Percentiles rank a stretch among this genome's conserved stretches.
Conservation (phyloP, 805 yeast genomes). For the Yarrowia keelungensis region DNA sequence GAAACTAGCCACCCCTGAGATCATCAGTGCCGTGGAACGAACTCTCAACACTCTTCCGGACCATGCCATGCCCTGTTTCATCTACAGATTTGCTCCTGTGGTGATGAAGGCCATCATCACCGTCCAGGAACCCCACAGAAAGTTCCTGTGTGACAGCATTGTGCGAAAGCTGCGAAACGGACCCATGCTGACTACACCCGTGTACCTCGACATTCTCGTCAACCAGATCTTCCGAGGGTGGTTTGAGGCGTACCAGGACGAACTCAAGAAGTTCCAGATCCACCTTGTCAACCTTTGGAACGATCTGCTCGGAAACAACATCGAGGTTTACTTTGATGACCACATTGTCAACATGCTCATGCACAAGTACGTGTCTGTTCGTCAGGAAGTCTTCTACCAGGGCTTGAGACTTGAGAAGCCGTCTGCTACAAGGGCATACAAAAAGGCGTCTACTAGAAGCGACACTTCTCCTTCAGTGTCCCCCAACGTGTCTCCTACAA, state of each 20-base stretch:
- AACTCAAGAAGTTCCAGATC: constrained; percentile 8
- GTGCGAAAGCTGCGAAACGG: constrained; percentile 7
- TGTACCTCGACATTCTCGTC: neutral
- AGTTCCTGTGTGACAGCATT: constrained; percentile 16
- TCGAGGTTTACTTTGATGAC: neutral
- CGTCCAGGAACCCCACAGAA: neutral
- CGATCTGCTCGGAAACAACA: constrained; percentile 1
- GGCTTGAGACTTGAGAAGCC: neutral
- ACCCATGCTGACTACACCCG: neutral
- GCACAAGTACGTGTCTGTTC: constrained; percentile 23
- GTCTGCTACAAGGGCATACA: neutral
- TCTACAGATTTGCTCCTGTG: constrained; percentile 31
- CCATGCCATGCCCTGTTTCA: constrained; percentile 21
- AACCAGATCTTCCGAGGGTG: constrained; percentile 4
- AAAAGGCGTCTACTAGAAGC: neutral
- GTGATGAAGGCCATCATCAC: constrained; percentile 10
- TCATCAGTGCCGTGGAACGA: neutral
- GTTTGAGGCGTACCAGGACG: constrained; percentile 18
- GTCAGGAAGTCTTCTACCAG: constrained; percentile 28
- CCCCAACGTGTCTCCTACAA: constrained; percentile 10
- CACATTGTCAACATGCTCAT: neutral
- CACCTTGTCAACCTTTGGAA: constrained; percentile 9
- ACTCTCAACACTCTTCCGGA: constrained; percentile 26
- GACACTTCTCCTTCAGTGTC: neutral
- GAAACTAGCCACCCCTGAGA: constrained; percentile 1